Evolutionary conservation across 441 rosid species (phyloP), one percentile per base, ranked within the genome.

Genomic region (Adansonia grandidieri): DNA sequence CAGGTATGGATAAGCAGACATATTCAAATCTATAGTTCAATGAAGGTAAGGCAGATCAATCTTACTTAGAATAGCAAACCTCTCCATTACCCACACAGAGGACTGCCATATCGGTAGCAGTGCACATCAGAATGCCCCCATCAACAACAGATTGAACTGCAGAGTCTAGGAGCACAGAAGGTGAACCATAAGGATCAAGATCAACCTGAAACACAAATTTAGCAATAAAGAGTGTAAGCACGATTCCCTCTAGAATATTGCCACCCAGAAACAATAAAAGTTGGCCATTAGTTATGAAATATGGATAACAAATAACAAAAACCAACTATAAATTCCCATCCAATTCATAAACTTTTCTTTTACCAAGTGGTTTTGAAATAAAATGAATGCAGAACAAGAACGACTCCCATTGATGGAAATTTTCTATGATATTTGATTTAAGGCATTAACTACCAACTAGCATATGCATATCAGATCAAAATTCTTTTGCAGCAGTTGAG

Each of bases 31-130:
- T 11, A 68, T 15, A 28, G 15, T 67, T 76, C 32, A 65, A 54
- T 47, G 77, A 72, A 68, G 79, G 54, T 77, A 63, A 22, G 78
- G 51, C 28, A 65, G 8, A 68, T 71, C 6, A 64, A 80, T 81
- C 98, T 91, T 92, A 96, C 99, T 96, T 96, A 87, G 99, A 93
- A 88, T 93, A 96, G 93, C 98, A 96, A 85, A 91, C 99, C 89
- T 96, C 99, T 14, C 97, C 97, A 75, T 94, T 96, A 74, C 95
- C 95, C 82, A 98, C 99, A 86, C 99, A 96, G n/a, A 94, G 92
- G 76, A 96, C 99, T 40, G 99, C 98, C 98, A 96, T 88, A 84
- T 96, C 98, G 73, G 99, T 96, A 77, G 98, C 99, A 73, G 99
- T 96, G 84, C 99, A 96, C 98, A 96, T 91, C 74, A 96, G 87